Percentiles rank a stretch among this genome's conserved stretches.
phyloP scores from a whole-genome alignment of 257 asterid species.

The Jasminum sambac region DNA sequence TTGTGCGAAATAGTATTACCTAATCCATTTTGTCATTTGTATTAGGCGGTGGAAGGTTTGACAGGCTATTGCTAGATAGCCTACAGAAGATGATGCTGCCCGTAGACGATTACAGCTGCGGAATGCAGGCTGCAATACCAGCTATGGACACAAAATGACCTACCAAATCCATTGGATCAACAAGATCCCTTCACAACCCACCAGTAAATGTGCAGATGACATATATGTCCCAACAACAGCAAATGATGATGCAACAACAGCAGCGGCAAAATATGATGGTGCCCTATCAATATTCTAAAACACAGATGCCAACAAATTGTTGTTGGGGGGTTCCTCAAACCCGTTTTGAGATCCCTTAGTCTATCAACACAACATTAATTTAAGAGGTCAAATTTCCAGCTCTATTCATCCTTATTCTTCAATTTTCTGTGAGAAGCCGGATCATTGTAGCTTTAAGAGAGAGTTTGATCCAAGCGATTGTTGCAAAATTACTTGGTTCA shows the following conservation, averaged over 20 bases:
- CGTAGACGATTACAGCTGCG: slow-evolving; percentile 64
- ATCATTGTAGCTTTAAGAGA: too few species aligned
- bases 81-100: slow-evolving; percentile 70
- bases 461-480: too few species aligned
- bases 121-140: slow-evolving; percentile 59
- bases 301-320: slow-evolving; percentile 40
- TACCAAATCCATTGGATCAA: slow-evolving; percentile 41
- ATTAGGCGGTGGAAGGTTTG: slow-evolving; percentile 79
- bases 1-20: background rate
- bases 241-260: too few species aligned
- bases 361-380: slow-evolving; percentile 41
- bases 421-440: background rate
- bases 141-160: slow-evolving; percentile 37
- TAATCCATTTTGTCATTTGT: background rate
- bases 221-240: too few species aligned
- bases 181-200: too few species aligned
- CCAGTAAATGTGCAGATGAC: too few species aligned
- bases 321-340: slow-evolving; percentile 47
- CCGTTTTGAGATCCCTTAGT: slow-evolving; percentile 71
- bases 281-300: slow-evolving; percentile 51
- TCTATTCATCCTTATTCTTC: slow-evolving; percentile 5
- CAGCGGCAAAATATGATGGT: too few species aligned
- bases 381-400: slow-evolving; percentile 17
- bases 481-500: too few species aligned
- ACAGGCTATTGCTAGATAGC: slow-evolving; percentile 75